These are phyloP conservation scores for Dipteronia dyeriana DNA, from an alignment of 345 rosid species.

Conservation along the genomic window DNA sequence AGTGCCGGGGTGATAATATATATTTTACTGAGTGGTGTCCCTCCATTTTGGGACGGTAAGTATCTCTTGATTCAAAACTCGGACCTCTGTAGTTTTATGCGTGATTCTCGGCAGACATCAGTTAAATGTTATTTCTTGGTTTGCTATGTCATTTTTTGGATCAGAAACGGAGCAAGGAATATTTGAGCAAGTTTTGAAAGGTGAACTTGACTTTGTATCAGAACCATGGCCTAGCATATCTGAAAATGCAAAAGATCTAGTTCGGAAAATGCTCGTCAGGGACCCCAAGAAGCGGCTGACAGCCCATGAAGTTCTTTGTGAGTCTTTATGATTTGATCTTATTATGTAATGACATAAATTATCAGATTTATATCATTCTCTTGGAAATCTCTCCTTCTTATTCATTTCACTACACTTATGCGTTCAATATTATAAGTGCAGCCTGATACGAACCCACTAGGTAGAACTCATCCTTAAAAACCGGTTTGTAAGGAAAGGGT, in stretches of 20 bases:
- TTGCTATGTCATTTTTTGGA: conserved; percentile 19
- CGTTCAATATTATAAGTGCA: background rate
- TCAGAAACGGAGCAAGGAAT: conserved; percentile 97
- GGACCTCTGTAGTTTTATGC: conserved; percentile 2
- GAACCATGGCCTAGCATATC: conserved; percentile 98
- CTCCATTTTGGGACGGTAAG: conserved; percentile 99
- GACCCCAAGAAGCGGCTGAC: conserved; percentile 83
- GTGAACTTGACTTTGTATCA: conserved; percentile 86
- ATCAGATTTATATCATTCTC: background rate
- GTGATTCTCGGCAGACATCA: conserved; percentile 17
- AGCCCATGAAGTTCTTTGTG: conserved; percentile 87
- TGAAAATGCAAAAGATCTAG: conserved; percentile 83
- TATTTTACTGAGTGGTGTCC: conserved; percentile 87
- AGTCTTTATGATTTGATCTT: conserved; percentile 36
- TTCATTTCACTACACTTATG: background rate
- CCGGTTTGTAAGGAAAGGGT: too few species aligned
- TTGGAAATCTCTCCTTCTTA: background rate
- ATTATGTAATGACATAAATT: background rate
- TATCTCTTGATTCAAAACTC: conserved; percentile 1
- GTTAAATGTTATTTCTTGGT: conserved; percentile 23
- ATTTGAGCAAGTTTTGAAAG: conserved; percentile 92
- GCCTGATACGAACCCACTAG: too few species aligned
- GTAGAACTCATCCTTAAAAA: too few species aligned
- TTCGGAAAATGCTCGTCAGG: conserved; percentile 78
- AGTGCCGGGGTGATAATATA: conserved; percentile 96